Evolutionary conservation across 2,329 filamentous ascomycete genomes (phyloP), one percentile per base, ranked within the genome.

Genomic region (Xylariaceae sp.): DNA sequence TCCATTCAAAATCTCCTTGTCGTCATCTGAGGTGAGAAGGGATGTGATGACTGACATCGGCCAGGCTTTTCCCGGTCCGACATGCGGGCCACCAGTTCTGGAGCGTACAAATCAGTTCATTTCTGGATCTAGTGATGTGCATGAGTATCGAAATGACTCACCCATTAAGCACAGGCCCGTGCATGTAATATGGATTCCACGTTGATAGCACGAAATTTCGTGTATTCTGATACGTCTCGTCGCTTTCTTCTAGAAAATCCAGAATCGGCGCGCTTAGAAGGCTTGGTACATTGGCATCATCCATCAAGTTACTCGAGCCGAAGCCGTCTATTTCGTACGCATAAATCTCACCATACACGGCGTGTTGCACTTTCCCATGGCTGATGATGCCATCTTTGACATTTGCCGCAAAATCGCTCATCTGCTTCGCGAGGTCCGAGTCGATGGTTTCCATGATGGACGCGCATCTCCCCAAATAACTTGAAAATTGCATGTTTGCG

Each of bases 31-130:
- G 29, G 89, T 95, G 74, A 91, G 77, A 26, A 87, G 83, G 59
- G 87, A 81, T 43, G 90, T 80, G 36, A 95, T 80, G 50, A 87
- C 73, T 34, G 81, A 86, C 87, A 95, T 94, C 1, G 89, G 89
- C 89, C 89, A 95, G 13, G 87, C 88, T 57, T 83, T 82, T 44
- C 82, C 76, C 2, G 89, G 75, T 0, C 74, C 72, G 8, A 69
- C 61, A 50, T 78, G 74, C 18, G 74, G 74, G 0, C 74, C 73
- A 11, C 75, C 75, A 1, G 73, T 68, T 19, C 57, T 60, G 8
- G 17, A 22, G 15, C 6, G 4, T 9, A n/a, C 8, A 4, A 32
- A 7, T 32, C 12, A 32, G 30, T 11, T 11, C 6, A 26, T 26
- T 26, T 6, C 22, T 26, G 15, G 13, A 45, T 19, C 22, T 16